Conservation (phyloP, 352 stramenopile genomes). For the Phytophthora podocarpi region DNA sequence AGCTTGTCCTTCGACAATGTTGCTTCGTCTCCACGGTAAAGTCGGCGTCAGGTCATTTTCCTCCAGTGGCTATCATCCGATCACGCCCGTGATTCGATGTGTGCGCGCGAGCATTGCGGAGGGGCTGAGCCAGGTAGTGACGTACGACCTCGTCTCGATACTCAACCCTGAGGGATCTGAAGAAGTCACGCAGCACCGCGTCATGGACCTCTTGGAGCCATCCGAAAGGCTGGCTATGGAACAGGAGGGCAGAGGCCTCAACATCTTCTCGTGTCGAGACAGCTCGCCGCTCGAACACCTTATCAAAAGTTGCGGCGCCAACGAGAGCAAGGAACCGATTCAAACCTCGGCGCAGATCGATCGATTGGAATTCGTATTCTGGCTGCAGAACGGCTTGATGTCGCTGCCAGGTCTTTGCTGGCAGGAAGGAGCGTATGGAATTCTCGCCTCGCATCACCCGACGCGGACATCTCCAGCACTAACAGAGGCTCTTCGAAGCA, state of each 20-base stretch:
- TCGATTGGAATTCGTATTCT: slow-evolving; percentile 42
- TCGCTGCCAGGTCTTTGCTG: slow-evolving; percentile 35
- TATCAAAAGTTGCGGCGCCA: not conserved
- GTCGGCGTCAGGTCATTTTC: slow-evolving; percentile 42
- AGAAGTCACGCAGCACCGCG: not conserved
- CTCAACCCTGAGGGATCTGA: not conserved
- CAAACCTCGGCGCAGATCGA: slow-evolving; percentile 22
- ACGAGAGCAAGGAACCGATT: not conserved
- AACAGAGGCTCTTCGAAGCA: slow-evolving; percentile 14
- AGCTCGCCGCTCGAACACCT: slow-evolving; percentile 21
- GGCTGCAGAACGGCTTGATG: slow-evolving; percentile 18
- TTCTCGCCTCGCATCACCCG: slow-evolving; percentile 42
- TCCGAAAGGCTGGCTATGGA: slow-evolving; percentile 30
- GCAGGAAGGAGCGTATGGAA: slow-evolving; percentile 39
- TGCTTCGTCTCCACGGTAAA: slow-evolving; percentile 46
- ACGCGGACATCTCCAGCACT: slow-evolving; percentile 25
- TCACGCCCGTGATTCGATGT: slow-evolving; percentile 52
- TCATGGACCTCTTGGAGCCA: slow-evolving; percentile 34
- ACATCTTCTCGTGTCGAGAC: slow-evolving; percentile 41
- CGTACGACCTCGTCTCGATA: slow-evolving; percentile 31
- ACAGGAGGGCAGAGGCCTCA: slow-evolving; percentile 25
- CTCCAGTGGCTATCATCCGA: slow-evolving; percentile 47
- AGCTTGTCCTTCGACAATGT: slow-evolving; percentile 47
- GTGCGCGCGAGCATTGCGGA: slow-evolving; percentile 13
- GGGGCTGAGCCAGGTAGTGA: slow-evolving; percentile 12